Base-by-base conservation (phyloP, 2,329 filamentous ascomycete genomes). In the Ophiocordyceps camponoti-floridani region DNA sequence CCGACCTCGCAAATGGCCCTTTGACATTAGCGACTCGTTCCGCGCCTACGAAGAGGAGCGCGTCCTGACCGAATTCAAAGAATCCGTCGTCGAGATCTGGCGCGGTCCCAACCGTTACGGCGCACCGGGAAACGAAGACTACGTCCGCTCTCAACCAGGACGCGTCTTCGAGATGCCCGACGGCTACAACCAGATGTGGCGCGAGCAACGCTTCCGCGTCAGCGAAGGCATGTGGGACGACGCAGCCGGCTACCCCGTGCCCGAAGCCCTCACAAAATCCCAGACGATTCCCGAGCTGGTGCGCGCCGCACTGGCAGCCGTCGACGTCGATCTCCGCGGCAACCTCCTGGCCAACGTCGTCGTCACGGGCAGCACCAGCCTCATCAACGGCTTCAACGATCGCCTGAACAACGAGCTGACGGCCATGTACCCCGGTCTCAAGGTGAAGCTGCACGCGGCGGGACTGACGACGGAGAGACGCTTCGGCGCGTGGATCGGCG, bases 151-250 rank as follows among this genome's bases (percentile, higher is more conserved):
- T 41, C 77, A 79, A 50, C 84, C 86, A 1, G 84, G 85, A 38
- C 81, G 86, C 44, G 83, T 91, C 11, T 98, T 95, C 56, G 91
- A 98, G 67, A 91, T 98, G 75, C 91, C 91, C 10, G 86, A 96
- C 58, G 91, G 91, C 43, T 88, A 82, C 67, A 98, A 96, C 67
- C 84, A 94, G 61, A 82, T 94, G 64, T 98, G 94, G 69, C 82
- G 84, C 49, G 74, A 81, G 46, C 88, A 95, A 61, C 80, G 91
- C 43, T 95, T 82, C 72, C 77, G 79, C 52, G 82, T 86, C 11
- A 80, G 82, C 2, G 91, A 98, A 65, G 84, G 84, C 40, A 74
- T 98, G 60, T 98, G 91, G 71, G 89, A 96, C 58, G 82, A 87
- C 53, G 78, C 77, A 44, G 83, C 82, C 35, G 82, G 84, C 3